These are phyloP conservation scores for Gynandropsis gynandra DNA, from an alignment of 345 rosid genomes.

Conservation along the genomic window DNA sequence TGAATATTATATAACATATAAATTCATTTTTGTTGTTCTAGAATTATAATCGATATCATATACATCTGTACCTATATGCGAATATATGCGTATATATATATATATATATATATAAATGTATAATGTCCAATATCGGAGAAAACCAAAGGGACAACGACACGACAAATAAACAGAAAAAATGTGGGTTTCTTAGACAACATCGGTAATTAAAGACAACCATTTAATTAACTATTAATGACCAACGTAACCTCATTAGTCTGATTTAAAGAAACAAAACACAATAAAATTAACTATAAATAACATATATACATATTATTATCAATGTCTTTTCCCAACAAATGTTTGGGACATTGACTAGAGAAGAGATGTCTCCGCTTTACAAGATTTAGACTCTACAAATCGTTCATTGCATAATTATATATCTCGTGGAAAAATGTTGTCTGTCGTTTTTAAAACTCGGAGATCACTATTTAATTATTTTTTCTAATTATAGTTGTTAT, in stretches of 20 bases:
- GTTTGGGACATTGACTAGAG: constrained; percentile 8
- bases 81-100: background rate
- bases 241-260: no score
- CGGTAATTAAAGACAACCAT: constrained; percentile 2
- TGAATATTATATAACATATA: no score
- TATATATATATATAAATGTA: background rate
- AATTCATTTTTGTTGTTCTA: no score
- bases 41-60: no score
- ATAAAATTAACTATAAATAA: no score
- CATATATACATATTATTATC: no score
- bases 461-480: background rate
- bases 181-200: constrained; percentile 7
- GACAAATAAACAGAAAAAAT: background rate
- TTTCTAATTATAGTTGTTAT: no score
- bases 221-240: no score
- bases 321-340: no score
- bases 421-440: background rate
- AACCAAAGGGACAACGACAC: no score
- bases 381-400: constrained; percentile 13
- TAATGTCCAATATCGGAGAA: constrained; percentile 6
- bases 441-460: background rate
- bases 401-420: constrained; percentile 9
- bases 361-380: constrained; percentile 19
- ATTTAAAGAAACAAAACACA: no score
- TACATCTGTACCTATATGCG: no score